Conservation (phyloP, 2,329 filamentous ascomycete genomes). For the Botryosphaeria agaves region DNA sequence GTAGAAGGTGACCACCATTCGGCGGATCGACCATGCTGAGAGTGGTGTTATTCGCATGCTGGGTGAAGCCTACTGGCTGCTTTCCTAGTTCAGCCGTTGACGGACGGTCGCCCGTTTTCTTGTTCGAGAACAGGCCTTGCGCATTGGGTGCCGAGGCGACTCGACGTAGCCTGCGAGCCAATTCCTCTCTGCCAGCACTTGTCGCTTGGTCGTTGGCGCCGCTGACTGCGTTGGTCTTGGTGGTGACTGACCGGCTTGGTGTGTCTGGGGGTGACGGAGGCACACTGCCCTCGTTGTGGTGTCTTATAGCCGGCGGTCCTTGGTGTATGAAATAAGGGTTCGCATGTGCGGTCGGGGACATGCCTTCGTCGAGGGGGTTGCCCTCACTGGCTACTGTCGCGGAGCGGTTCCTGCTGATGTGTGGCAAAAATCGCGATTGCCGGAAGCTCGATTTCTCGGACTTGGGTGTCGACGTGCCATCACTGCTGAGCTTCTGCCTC, state of each 20-base stretch:
- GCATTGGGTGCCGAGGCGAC: constrained; percentile 96
- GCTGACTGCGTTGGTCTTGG: constrained; percentile 50
- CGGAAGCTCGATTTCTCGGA: constrained; percentile 51
- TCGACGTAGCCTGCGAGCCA: constrained; percentile 79
- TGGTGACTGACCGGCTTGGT: constrained; percentile 43
- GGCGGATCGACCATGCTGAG: constrained; percentile 35
- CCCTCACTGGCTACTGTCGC: constrained; percentile 87
- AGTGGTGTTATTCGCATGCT: constrained; percentile 34
- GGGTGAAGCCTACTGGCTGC: constrained; percentile 35
- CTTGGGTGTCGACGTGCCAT: constrained; percentile 30
- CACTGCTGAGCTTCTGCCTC: constrained; percentile 16
- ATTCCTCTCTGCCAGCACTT: constrained; percentile 75
- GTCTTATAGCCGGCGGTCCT: constrained; percentile 78
- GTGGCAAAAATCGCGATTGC: constrained; percentile 76
- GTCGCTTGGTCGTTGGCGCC: constrained; percentile 48
- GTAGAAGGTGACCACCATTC: constrained; percentile 16
- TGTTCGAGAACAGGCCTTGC: constrained; percentile 65
- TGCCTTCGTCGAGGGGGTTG: constrained; percentile 69
- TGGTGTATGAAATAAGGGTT: constrained; percentile 98
- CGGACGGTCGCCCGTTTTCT: constrained; percentile 45
- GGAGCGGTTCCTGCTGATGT: constrained; percentile 73
- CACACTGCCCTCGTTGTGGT: constrained; percentile 87
- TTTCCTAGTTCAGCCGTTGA: constrained; percentile 77
- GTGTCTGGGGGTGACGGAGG: constrained; percentile 88
- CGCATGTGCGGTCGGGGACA: constrained; percentile 83